phyloP scores from a whole-genome alignment of 495 filamentous ascomycete species.

The Neurospora sp. region DNA sequence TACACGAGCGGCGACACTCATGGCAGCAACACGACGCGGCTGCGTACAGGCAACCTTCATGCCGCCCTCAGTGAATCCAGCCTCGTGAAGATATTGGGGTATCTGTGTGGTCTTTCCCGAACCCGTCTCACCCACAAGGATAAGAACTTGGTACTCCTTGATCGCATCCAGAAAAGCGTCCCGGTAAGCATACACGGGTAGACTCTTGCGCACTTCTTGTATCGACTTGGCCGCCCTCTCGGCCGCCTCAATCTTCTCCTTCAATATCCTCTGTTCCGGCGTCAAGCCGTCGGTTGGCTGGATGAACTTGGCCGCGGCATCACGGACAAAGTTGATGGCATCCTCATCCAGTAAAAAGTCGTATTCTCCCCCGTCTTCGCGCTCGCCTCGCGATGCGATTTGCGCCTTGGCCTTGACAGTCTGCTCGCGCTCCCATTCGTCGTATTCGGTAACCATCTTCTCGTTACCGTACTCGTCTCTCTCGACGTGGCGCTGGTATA shows the following conservation, averaged over 20 bases:
- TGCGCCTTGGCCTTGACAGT: conserved; percentile 82
- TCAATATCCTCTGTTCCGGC: conserved; percentile 66
- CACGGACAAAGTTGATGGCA: conserved; percentile 78
- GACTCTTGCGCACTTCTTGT: conserved; percentile 79
- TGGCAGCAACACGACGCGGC: conserved; percentile 91
- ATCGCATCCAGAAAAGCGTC: conserved; percentile 63
- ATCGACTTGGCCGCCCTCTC: conserved; percentile 79
- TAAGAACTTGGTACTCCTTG: conserved; percentile 65
- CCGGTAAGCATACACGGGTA: conserved; percentile 81
- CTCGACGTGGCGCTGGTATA: conserved; percentile 87
- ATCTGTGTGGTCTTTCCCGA: conserved; percentile 86
- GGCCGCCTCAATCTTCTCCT: conserved; percentile 72
- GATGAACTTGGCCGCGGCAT: conserved; percentile 54
- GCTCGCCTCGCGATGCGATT: conserved; percentile 54
- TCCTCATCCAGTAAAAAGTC: conserved; percentile 90
- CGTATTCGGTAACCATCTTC: conserved; percentile 84
- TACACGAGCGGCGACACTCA: conserved; percentile 90
- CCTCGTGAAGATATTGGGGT: conserved; percentile 80
- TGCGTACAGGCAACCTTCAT: conserved; percentile 70
- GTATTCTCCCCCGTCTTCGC: conserved; percentile 79
- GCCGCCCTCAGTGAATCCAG: conserved; percentile 76
- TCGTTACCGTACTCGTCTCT: conserved; percentile 81
- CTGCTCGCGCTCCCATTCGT: conserved; percentile 93
- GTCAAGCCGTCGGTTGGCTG: conserved; percentile 46
- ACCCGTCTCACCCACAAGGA: conserved; percentile 82